Evolutionary conservation across 495 filamentous ascomycete species (phyloP), one percentile per base, ranked within the genome.

Genomic region (Xylaria sp.): DNA sequence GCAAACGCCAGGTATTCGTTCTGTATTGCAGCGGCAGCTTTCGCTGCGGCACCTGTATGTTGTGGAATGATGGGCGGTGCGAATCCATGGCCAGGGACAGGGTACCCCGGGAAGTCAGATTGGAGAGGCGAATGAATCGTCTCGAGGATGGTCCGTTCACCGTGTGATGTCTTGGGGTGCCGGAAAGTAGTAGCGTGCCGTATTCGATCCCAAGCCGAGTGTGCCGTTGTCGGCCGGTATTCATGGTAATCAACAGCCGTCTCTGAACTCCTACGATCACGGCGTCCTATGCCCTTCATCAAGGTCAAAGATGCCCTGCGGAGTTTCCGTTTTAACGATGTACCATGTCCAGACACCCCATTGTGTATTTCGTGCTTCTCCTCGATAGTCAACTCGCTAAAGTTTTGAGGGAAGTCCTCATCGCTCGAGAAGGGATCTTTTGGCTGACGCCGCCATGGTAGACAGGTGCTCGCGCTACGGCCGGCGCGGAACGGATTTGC

Each of bases 11-110:
- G 75, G 71, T 78, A 81, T 69, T 92, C 89, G 74, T 91, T 91
- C 71, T 92, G 88, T 17, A 77, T 88, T 1, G 90, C 92, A 14
- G 90, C 90, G 12, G 90, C 89, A 52, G 91, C 87, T 61, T 91
- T 89, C 7, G 92, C 92, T 0, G 91, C 90, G 19, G 90, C 91
- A n/a, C 89, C 88, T 40, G 81, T 87, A 29, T 84, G 83, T 40
- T 78, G 80, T 6, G 87, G 87, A 33, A 89, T 89, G 52, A 87
- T 81, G 0, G 86, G 86, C 1, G 87, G 87, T 12, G 82, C 83
- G 48, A 79, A 79, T 55, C 83, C 81, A 29, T 80, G 82, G 48
- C 86, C 85, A 44, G 87, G 85, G 0, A 85, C 74, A 0, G 85
- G 84, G 52, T 78, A 72, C 3, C 69, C 79, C 0, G 82, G 82